Evolutionary conservation across 345 rosid genomes (phyloP), one percentile per base, ranked within the genome.

Genomic region (Erysimum cheiranthoides): DNA sequence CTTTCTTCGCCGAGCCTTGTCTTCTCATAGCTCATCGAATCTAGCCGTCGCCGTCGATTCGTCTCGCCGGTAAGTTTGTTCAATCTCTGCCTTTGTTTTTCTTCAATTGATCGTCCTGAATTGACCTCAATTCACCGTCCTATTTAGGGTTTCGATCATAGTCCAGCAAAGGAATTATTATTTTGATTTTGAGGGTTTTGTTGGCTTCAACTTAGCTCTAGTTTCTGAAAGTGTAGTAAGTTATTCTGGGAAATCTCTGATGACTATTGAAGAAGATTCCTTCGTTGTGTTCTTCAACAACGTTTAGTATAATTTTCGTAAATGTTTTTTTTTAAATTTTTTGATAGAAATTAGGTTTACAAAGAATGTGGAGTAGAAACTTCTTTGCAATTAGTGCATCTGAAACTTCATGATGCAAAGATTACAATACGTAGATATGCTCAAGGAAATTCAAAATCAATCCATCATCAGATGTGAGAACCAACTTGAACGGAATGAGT

Each of bases 141-240:
- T 40, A 13, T 3, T 65, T 77, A 77, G 76, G 80, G 80, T 71
- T 77, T 77, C 62, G 73, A 63, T 77, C 73, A 14, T 3, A 4
- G 30, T 38, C 62, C n/a, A 77, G 43, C 31, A 4, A 1, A 21
- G 58, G 61, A 18, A 67, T n/a, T n/a, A 28, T 38, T 66, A 14
- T n/a, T 34, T 74, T 31, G 21, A 52, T 25, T 42, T 68, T 4
- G 9, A 57, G 43, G 73, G 21, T 17, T 16, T 38, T 68, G 42
- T 31, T 50, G 16, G 49, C 32, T 53, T 63, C 35, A 65, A 46
- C 32, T 59, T 71, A 57, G 49, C 56, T 71, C 42, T 56, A 47
- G 62, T 36, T 39, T 47, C 0, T 35, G 53, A 54, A 53, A 52
- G 32, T 54, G 13, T 77, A 45, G 66, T 10, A 16, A 74, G 5